Evolutionary conservation across 2,329 filamentous ascomycete genomes (phyloP).

Genomic region (Beauveria varroae): DNA sequence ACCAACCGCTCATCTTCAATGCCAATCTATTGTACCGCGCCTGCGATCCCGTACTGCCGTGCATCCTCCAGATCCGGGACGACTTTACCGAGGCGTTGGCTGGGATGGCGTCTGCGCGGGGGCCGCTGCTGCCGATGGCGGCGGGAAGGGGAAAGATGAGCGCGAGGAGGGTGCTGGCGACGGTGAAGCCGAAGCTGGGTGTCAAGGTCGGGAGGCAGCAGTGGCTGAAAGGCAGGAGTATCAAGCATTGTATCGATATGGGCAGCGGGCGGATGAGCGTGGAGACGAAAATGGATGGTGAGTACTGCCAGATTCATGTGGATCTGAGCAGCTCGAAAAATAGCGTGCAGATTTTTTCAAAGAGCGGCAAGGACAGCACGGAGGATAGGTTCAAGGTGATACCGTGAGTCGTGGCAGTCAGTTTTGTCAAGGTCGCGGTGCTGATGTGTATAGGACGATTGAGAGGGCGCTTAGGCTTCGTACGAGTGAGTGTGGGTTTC

Average conservation of each 20-base stretch:
- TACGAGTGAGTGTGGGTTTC: constrained; percentile 48
- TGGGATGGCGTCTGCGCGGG: constrained; percentile 36
- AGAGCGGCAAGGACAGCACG: constrained; percentile 86
- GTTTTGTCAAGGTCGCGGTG: neutral
- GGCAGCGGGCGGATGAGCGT: constrained; percentile 56
- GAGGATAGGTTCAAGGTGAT: constrained; percentile 57
- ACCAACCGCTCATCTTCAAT: constrained; percentile 59
- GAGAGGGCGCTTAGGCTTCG: constrained; percentile 57
- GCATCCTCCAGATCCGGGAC: constrained; percentile 62
- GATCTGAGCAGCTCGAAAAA: constrained; percentile 49
- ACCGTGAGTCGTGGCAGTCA: constrained; percentile 26
- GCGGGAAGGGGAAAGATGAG: neutral
- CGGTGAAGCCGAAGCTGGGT: constrained; percentile 46
- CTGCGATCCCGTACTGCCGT: constrained; percentile 64
- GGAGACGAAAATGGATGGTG: constrained; percentile 79
- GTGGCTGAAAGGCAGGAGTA: constrained; percentile 60
- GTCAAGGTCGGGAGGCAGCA: constrained; percentile 57
- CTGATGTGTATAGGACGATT: constrained; percentile 40
- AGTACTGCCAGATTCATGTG: constrained; percentile 85
- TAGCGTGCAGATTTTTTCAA: constrained; percentile 77
- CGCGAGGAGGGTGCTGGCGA: constrained; percentile 18
- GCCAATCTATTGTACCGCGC: constrained; percentile 43
- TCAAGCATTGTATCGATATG: constrained; percentile 68
- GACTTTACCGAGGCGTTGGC: constrained; percentile 54
- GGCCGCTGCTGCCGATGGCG: constrained; percentile 13